Evolutionary conservation across 2,329 filamentous ascomycete genomes (phyloP), one percentile per base, ranked within the genome.

Genomic region (Pseudogymnoascus sp.): DNA sequence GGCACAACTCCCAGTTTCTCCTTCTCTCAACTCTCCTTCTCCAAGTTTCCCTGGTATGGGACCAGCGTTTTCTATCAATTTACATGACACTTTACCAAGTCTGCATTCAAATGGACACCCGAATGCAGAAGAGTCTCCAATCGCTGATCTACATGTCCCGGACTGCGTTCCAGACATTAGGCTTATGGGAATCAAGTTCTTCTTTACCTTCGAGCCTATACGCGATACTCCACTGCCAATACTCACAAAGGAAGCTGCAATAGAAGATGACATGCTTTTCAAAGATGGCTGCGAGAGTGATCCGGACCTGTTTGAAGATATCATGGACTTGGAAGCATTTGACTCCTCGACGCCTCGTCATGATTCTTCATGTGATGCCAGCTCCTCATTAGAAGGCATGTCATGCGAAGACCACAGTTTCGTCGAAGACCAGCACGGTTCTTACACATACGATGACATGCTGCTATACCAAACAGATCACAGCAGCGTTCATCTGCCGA

Each of bases 1-100:
- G 70, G 60, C 62, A 60, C 66, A 68, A 16, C 62, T 72, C 6
- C 67, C 61, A 21, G 53, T 73, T 8, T 69, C 65, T 12, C 44
- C 67, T 2, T 62, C 64, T 16, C 64, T 69, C n/a, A 62, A 67
- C 5, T 56, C 63, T 12, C 21, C 61, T 31, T 44, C 53, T 7
- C 5, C 16, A 31, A 59, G 42, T 11, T 21, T n/a, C 12, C 8
- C 8, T 35, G n/a, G 18, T 16, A 4, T 31, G 44, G 23, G 33
- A 31, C 25, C 62, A 1, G 59, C 63, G 8, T 59, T 70, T 16
- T 69, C 63, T 16, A 62, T 73, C 40, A 47, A 59, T 16, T 53
- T 72, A 44, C 67, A 65, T 6, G 38, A 68, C 63, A 61, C 42
- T 38, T 61, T 62, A 4, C 64, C 62, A 16, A 40, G 25, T n/a